Conservation (phyloP, 176 grass and related monocot species). For the Dendrocalamus sinicus region DNA sequence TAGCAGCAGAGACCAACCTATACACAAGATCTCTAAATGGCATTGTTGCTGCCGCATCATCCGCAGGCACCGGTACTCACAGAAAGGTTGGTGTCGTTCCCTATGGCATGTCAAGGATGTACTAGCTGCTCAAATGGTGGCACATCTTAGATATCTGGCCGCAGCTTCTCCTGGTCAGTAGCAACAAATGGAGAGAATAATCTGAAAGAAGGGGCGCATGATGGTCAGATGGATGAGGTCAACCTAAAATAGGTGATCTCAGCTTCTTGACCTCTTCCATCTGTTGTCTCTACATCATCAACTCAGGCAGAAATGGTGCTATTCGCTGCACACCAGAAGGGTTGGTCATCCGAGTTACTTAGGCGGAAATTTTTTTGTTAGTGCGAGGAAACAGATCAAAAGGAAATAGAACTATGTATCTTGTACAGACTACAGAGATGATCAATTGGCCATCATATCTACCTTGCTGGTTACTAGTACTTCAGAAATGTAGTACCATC, state of each 20-base stretch:
- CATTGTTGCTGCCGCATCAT: constrained; percentile 63
- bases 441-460: not conserved
- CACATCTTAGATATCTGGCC: constrained; percentile 10
- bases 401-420: not conserved
- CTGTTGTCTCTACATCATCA: not conserved
- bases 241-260: not conserved
- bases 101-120: constrained; percentile 74
- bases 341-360: constrained; percentile 6
- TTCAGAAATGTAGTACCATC: not conserved
- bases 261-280: not conserved
- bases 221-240: not conserved
- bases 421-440: not conserved
- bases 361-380: not conserved
- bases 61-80: constrained; percentile 57
- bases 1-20: constrained; percentile 54
- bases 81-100: constrained; percentile 69
- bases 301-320: constrained; percentile 7
- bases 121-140: constrained; percentile 43
- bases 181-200: constrained; percentile 6
- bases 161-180: not conserved
- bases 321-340: not conserved
- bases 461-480: not conserved
- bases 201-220: constrained; percentile 15
- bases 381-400: not conserved
- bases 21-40: constrained; percentile 66